Evolutionary conservation across 495 filamentous ascomycete genomes (phyloP).

Genomic region (Sabuloglossum arenarium): DNA sequence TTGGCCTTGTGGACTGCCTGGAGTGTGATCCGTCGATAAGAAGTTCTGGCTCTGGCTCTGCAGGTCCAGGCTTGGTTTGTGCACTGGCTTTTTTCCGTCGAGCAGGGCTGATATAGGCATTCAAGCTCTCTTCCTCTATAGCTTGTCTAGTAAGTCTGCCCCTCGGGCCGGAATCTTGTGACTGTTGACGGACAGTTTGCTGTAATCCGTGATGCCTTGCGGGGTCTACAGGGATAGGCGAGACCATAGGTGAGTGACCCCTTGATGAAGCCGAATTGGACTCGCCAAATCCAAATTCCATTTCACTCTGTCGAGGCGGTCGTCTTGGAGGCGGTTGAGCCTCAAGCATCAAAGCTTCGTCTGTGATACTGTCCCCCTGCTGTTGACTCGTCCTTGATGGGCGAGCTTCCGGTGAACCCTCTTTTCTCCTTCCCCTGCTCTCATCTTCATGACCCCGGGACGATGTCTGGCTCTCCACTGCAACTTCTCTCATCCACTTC

Average conservation of each 20-base stretch:
- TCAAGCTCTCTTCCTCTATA: slow-evolving; percentile 59
- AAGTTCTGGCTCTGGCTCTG: slow-evolving; percentile 29
- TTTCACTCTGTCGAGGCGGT: neutral
- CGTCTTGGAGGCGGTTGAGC: slow-evolving; percentile 9
- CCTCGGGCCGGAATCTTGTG: slow-evolving; percentile 28
- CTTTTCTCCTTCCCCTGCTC: slow-evolving; percentile 8
- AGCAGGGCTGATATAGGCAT: slow-evolving; percentile 81
- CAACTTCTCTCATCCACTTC: slow-evolving; percentile 76
- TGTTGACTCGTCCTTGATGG: neutral
- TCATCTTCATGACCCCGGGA: neutral
- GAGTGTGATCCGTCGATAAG: slow-evolving; percentile 28
- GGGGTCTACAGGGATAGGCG: neutral
- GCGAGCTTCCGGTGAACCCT: neutral
- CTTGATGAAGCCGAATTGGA: neutral
- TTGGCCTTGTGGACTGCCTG: slow-evolving; percentile 5
- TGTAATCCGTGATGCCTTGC: neutral
- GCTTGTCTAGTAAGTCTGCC: slow-evolving; percentile 43
- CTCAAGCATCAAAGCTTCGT: slow-evolving; percentile 88
- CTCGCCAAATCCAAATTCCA: neutral
- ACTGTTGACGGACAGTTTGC: slow-evolving; percentile 12
- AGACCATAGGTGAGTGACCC: neutral
- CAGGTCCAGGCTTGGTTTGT: slow-evolving; percentile 19
- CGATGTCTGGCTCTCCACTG: slow-evolving; percentile 13
- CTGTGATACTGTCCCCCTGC: slow-evolving; percentile 32
- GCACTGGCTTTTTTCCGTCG: slow-evolving; percentile 44